Base-by-base conservation (phyloP, 129 eudicot genomes). In the Flaveria linearis region DNA sequence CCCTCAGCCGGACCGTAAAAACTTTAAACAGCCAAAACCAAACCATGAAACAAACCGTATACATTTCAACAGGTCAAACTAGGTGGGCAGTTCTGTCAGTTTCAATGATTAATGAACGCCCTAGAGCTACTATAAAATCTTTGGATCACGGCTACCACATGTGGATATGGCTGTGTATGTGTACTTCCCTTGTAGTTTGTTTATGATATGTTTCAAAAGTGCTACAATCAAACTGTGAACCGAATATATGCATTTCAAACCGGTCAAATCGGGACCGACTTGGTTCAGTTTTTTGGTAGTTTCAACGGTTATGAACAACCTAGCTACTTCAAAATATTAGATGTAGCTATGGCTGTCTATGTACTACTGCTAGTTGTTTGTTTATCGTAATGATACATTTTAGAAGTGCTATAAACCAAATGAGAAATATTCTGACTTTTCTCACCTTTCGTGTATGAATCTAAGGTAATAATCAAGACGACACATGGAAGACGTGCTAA, bases 401-500 rank as follows among this genome's bases (percentile, higher is more conserved):
- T 16, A 39, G 11, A 53, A n/a, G 14, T 69, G 45, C 64, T 51
- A 20, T 17, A 41, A 7, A 33, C 16, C 13, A 7, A 51, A 30
- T 17, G 49, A 53, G 50, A 36, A 72, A 23, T 53, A 26, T 77
- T 77, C 46, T 68, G 68, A 77, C 26, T 22, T 50, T 23, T 64
- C 4, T 73, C 23, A 52, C 50, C 53, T 63, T 58, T 65, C 20
- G 39, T 80, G 69, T 53, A 45, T 60, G 63, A 70, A 71, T 45
- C 16, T 51, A 23, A 75, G 79, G 72, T 64, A 46, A 47, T 30
- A 63, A 63, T 53, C 64, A 63, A n/a, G n/a, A 45, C 23, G 17
- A 77, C 75, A 80, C 56, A 92, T 92, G 97, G 96, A 92, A 62
- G 96, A 92, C 73, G 96, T 92, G 55, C 74, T 92, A 85, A 92